Evolutionary conservation across 345 rosid species (phyloP).

Genomic region (Brassica juncea): DNA sequence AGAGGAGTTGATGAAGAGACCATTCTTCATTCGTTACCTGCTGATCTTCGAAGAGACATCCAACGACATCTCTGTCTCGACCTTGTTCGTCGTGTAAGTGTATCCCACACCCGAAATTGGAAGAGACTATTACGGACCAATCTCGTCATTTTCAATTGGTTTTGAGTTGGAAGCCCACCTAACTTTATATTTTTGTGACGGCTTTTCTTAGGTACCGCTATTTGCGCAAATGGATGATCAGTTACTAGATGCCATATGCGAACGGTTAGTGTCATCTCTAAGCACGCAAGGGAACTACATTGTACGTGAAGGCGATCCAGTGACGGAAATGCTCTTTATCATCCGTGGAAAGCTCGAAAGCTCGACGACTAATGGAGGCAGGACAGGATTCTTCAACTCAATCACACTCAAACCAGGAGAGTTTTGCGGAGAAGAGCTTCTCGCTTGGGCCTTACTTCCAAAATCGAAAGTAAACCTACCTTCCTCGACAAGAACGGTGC

Average conservation of each 20-base stretch:
- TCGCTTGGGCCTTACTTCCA: conserved; percentile 68
- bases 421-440: conserved; percentile 69
- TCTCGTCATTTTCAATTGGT: too few relatives aligned
- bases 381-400: conserved; percentile 63
- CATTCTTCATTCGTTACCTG: conserved; percentile 58
- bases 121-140: too few relatives aligned
- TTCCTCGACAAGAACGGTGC: conserved; percentile 63
- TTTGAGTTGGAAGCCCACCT: too few relatives aligned
- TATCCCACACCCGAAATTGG: too few relatives aligned
- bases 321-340: conserved; percentile 59
- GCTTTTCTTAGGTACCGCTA: conserved; percentile 49
- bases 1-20: conserved; percentile 77
- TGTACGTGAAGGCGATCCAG: conserved; percentile 69
- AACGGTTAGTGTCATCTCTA: conserved; percentile 55
- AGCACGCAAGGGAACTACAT: conserved; percentile 63
- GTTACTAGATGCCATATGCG: conserved; percentile 69
- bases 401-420: conserved; percentile 61
- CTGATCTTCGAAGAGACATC: conserved; percentile 74
- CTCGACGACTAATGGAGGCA: conserved; percentile 68
- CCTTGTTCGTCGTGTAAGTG: conserved; percentile 75
- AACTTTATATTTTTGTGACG: neutral
- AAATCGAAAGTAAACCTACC: conserved; percentile 56
- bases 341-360: conserved; percentile 62
- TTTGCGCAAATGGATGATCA: conserved; percentile 73
- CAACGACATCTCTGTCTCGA: conserved; percentile 80